These are phyloP conservation scores for Mucor piriformis DNA, from an alignment of 371 early-diverging fungal species.

Conservation along the genomic window DNA sequence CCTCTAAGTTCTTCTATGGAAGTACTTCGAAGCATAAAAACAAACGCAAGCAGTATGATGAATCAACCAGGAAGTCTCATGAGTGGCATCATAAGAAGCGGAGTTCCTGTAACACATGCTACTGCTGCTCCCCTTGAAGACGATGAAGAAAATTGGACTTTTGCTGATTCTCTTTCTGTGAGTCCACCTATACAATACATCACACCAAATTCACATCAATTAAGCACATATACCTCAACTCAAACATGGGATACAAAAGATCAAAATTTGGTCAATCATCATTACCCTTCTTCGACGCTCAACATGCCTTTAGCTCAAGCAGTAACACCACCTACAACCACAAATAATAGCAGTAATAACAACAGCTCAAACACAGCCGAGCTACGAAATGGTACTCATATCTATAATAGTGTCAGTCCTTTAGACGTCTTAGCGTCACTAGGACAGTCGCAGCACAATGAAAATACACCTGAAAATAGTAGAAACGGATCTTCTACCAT, in stretches of 20 bases:
- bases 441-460: slow-evolving; percentile 24
- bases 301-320: slow-evolving; percentile 48
- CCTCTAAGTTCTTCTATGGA: slow-evolving; percentile 44
- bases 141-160: slow-evolving; percentile 30
- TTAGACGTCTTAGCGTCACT: slow-evolving; percentile 42
- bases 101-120: slow-evolving; percentile 28
- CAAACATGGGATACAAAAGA: slow-evolving; percentile 32
- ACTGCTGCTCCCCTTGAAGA: slow-evolving; percentile 25
- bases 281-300: slow-evolving; percentile 45
- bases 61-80: slow-evolving; percentile 13
- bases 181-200: slow-evolving; percentile 43
- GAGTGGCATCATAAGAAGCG: slow-evolving; percentile 3
- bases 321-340: slow-evolving; percentile 18
- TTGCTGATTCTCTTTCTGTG: slow-evolving; percentile 35
- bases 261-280: slow-evolving; percentile 24
- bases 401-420: slow-evolving; percentile 45
- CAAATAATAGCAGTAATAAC: slow-evolving; percentile 8
- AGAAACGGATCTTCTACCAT: slow-evolving; percentile 8
- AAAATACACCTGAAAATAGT: slow-evolving; percentile 10
- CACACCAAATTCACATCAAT: slow-evolving; percentile 30
- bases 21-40: slow-evolving; percentile 40
- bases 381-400: slow-evolving; percentile 1
- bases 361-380: slow-evolving; percentile 9
- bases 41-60: slow-evolving; percentile 32
- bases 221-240: slow-evolving; percentile 35